These are phyloP conservation scores for Trichoderma sp. DNA, from an alignment of 2,329 filamentous ascomycete species.

Conservation along the genomic window DNA sequence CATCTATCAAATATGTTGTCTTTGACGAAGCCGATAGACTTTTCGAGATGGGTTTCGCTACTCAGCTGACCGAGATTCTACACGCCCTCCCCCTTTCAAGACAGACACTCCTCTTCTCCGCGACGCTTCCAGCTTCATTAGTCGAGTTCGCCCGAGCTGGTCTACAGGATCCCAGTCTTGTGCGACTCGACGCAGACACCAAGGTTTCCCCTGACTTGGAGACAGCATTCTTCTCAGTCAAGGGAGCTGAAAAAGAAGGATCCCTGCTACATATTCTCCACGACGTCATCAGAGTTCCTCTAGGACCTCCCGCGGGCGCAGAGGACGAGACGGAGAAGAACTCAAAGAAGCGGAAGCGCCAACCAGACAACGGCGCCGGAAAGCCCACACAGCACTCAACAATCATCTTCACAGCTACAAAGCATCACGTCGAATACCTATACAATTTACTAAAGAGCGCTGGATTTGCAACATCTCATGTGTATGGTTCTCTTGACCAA, in stretches of 20 bases:
- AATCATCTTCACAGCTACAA: slow-evolving; percentile 90
- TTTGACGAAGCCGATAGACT: slow-evolving; percentile 97
- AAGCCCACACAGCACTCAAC: slow-evolving; percentile 88
- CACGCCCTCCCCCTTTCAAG: slow-evolving; percentile 78
- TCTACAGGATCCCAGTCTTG: slow-evolving; percentile 84
- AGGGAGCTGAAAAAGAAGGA: slow-evolving; percentile 90
- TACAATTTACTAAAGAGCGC: slow-evolving; percentile 73
- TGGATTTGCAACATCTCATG: slow-evolving; percentile 88
- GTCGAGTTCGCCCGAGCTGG: slow-evolving; percentile 96
- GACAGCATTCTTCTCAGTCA: slow-evolving; percentile 91
- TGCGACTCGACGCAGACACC: slow-evolving; percentile 88
- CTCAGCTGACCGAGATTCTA: slow-evolving; percentile 89
- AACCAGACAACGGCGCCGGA: slow-evolving; percentile 48
- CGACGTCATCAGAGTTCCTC: slow-evolving; percentile 89
- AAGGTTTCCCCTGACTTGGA: slow-evolving; percentile 97
- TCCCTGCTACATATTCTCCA: slow-evolving; percentile 84
- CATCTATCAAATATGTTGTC: slow-evolving; percentile 87
- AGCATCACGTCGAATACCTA: slow-evolving; percentile 96
- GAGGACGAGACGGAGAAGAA: slow-evolving; percentile 43
- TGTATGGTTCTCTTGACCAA: slow-evolving; percentile 92
- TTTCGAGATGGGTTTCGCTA: slow-evolving; percentile 98
- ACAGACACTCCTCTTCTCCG: slow-evolving; percentile 92
- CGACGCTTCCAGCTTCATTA: slow-evolving; percentile 86
- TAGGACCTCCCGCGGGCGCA: slow-evolving; percentile 55
- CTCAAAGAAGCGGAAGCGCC: slow-evolving; percentile 71